Evolutionary conservation across 441 rosid species (phyloP).

Genomic region (Gossypium davidsonii): DNA sequence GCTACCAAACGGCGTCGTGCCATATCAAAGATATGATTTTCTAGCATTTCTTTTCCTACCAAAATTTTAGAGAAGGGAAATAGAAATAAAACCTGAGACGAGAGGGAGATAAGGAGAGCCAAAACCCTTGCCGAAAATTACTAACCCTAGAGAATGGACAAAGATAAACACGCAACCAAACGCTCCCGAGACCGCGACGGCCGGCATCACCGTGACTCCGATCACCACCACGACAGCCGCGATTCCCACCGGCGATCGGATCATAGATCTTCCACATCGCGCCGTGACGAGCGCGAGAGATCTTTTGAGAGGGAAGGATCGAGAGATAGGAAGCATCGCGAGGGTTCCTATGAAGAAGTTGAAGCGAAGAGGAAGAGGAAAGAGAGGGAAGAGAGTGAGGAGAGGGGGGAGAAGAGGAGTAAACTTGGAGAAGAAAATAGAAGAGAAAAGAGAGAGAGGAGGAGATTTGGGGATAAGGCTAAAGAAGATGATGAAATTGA

Average conservation of each 20-base stretch:
- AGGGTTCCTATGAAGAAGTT: constrained; percentile 26
- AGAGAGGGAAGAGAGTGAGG: constrained; percentile 49
- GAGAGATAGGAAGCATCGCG: constrained; percentile 26
- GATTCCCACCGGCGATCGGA: constrained; percentile 26
- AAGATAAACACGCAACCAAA: constrained; percentile 39
- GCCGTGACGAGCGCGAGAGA: constrained; percentile 52
- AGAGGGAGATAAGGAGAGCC: neutral
- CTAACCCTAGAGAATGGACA: constrained; percentile 43
- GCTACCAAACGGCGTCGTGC: neutral
- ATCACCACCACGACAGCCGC: neutral
- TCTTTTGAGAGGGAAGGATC: constrained; percentile 33
- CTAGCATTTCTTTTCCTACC: neutral
- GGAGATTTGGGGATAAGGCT: constrained; percentile 53
- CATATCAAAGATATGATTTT: neutral
- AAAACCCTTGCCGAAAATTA: constrained; percentile 6
- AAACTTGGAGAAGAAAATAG: constrained; percentile 38
- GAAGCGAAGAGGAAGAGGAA: constrained; percentile 44
- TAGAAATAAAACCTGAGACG: neutral
- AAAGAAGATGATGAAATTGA: constrained; percentile 30
- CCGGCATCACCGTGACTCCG: constrained; percentile 21
- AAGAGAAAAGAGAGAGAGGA: constrained; percentile 30
- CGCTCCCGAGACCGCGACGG: constrained; percentile 49
- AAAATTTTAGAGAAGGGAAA: neutral
- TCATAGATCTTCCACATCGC: constrained; percentile 43
- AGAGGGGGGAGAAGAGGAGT: constrained; percentile 38